phyloP scores from a whole-genome alignment of 2,329 filamentous ascomycete genomes.

The Aspergillus pseudotamarii region DNA sequence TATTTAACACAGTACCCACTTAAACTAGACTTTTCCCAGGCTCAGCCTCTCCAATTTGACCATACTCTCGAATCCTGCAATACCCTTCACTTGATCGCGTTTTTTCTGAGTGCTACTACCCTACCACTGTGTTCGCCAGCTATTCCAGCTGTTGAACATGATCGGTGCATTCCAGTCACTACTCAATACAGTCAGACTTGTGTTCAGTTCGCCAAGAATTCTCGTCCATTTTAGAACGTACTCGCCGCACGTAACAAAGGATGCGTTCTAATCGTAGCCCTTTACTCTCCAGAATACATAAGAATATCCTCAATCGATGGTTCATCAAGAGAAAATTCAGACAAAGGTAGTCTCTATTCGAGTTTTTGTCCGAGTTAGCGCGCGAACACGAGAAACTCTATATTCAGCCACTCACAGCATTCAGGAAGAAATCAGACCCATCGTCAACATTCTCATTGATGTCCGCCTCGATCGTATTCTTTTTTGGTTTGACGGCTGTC shows the following conservation, averaged over 20 bases:
- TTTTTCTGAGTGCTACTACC: no score
- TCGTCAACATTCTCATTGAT: not conserved
- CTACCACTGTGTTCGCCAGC: no score
- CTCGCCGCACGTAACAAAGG: no score
- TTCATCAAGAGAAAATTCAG: not conserved
- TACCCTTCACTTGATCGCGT: no score
- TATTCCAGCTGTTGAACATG: no score
- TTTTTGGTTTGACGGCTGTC: not conserved
- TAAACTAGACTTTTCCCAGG: no score
- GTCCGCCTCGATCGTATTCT: rapidly evolving
- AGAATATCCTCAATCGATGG: not conserved
- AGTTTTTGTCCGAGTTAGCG: not conserved
- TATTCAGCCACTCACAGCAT: not conserved
- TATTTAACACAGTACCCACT: no score
- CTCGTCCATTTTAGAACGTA: not conserved
- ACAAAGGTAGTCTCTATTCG: not conserved
- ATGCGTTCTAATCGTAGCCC: rapidly evolving
- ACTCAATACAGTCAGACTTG: not conserved
- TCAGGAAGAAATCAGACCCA: not conserved
- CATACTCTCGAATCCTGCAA: no score
- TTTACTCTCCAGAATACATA: not conserved
- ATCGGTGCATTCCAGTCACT: no score
- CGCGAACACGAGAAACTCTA: not conserved
- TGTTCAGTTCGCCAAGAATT: not conserved
- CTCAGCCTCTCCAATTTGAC: no score